A percentile compares a stretch with the other conserved stretches of the same genome.
phyloP scores from a whole-genome alignment of 345 rosid species.

The Rhodamnia rubescens region DNA sequence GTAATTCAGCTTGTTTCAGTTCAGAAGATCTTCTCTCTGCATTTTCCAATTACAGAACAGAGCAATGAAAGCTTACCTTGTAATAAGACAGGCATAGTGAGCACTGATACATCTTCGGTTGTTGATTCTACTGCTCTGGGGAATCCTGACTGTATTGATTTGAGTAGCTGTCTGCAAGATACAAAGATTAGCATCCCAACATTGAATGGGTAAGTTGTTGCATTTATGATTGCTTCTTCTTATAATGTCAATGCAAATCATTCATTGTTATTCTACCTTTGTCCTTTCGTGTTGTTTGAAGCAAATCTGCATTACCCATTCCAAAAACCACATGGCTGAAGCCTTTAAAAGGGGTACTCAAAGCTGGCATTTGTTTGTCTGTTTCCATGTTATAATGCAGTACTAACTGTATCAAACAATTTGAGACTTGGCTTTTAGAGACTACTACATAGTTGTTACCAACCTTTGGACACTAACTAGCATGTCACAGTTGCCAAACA shows the following conservation, averaged over 20 bases:
- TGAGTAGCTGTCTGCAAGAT: slow-evolving; percentile 61
- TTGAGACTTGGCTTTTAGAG: neutral
- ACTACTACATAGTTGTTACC: neutral
- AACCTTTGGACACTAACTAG: neutral
- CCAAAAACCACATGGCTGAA: neutral
- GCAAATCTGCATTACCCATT: neutral
- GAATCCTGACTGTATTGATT: slow-evolving; percentile 47
- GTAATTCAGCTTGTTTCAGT: slow-evolving; percentile 41
- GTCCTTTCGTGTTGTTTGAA: neutral
- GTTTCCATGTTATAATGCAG: neutral
- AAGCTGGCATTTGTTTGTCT: neutral
- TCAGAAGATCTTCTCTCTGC: slow-evolving; percentile 41
- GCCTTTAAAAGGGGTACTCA: neutral
- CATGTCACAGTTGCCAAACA: neutral
- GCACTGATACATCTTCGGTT: slow-evolving; percentile 3
- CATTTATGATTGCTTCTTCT: neutral
- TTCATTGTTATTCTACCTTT: neutral
- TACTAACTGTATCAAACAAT: neutral
- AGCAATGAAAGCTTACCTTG: slow-evolving; percentile 10
- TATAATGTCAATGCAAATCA: neutral
- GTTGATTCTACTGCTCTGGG: slow-evolving; percentile 22
- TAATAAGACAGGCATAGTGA: slow-evolving; percentile 1
- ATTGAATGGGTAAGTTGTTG: slow-evolving; percentile 50
- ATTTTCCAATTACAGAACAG: slow-evolving; percentile 26
- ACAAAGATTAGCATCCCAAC: slow-evolving; percentile 79